These are phyloP conservation scores for Starmerella khaoyaiensis DNA, from an alignment of 805 yeast species.

Conservation along the genomic window DNA sequence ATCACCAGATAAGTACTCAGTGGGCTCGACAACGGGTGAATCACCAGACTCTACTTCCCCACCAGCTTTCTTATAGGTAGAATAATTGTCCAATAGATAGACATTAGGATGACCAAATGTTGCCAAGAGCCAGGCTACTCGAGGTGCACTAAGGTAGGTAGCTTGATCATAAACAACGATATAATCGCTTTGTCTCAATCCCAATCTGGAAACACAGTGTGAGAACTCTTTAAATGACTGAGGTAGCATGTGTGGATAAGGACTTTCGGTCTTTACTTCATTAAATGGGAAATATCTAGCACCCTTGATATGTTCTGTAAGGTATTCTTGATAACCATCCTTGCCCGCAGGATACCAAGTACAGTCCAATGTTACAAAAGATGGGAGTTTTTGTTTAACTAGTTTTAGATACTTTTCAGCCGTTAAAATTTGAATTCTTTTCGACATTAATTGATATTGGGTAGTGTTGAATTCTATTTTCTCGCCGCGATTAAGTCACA, in stretches of 20 bases:
- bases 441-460: constrained; percentile 17
- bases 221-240: constrained; percentile 39
- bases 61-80: constrained; percentile 36
- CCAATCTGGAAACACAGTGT: constrained; percentile 28
- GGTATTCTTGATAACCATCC: constrained; percentile 37
- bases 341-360: constrained; percentile 87
- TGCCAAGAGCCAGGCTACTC: constrained; percentile 84
- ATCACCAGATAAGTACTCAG: constrained; percentile 21
- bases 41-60: constrained; percentile 35
- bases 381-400: constrained; percentile 28
- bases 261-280: constrained; percentile 46
- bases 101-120: constrained; percentile 66
- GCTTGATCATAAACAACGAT: constrained; percentile 73
- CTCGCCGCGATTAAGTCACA: too few relatives aligned
- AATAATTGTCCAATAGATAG: constrained; percentile 57
- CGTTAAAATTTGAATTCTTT: constrained; percentile 8
- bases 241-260: constrained; percentile 90
- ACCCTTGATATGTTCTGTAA: constrained; percentile 45
- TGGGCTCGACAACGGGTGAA: constrained; percentile 12
- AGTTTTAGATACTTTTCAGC: constrained; percentile 17
- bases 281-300: constrained; percentile 74
- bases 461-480: too few relatives aligned
- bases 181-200: constrained; percentile 35
- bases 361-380: constrained; percentile 48
- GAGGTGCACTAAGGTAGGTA: constrained; percentile 77